Evolutionary conservation across 306 rosid species (phyloP), one percentile per base, ranked within the genome.

Genomic region (Ormosia emarginata): DNA sequence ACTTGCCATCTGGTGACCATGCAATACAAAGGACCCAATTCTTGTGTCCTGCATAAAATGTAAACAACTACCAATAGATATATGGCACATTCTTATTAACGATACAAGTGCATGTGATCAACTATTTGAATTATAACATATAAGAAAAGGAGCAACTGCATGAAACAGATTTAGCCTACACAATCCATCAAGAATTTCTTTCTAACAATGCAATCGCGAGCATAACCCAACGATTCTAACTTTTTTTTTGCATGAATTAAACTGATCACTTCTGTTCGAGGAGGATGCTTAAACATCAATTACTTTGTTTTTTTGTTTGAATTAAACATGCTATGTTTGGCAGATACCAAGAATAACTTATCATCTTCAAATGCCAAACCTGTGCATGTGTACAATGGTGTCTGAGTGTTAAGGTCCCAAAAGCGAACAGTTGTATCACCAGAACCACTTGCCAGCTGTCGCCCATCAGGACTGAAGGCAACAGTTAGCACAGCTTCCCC

Each of bases 11-110:
- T 1, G 96, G 97, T 69, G 99, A 95, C 99, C 98, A 95, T 18
- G 94, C 93, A 88, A 93, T 89, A 78, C 90, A 92, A 67, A 95
- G 99, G 75, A 95, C 99, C 98, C 96, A 93, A 80, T 90, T 95
- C 85, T 84, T 92, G 86, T 95, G 97, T 66, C 99, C 98, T 95
- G 87, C 62, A 71, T 32, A 67, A 83, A 73, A 81, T 49, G n/a
- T 44, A 34, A 63, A 49, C 52, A 71, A 30, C 46, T 44, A 50
- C 57, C 24, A 77, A 76, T 24, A 66, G 44, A 52, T 59, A 69
- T 36, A 10, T 15, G 30, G 10, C 53, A 56, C 12, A 70, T 70
- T 62, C 75, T 24, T 2, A 44, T 49, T 5, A 59, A 70, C 59
- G 41, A 75, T 32, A 79, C 50, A 24, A 44, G 29, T 34, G 44